Evolutionary conservation across 2,329 filamentous ascomycete species (phyloP).

Genomic region (Didymosphaeria variabile): DNA sequence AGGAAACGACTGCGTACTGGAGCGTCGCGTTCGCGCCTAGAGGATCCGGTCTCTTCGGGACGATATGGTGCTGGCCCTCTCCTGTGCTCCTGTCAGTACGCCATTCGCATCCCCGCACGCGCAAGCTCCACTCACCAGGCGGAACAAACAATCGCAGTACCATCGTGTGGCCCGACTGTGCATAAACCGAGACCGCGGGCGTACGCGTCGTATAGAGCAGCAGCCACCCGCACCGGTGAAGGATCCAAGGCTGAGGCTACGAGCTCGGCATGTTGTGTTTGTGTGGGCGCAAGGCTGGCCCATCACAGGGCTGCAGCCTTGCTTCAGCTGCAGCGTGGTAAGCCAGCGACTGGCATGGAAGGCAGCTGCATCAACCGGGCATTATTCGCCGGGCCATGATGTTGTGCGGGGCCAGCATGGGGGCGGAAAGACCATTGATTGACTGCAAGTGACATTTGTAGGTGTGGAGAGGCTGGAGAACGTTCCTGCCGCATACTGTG

Average conservation of each 20-base stretch:
- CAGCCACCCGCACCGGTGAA: constrained; percentile 2
- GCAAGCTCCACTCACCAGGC: constrained; percentile 30
- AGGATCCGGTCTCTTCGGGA: constrained; percentile 35
- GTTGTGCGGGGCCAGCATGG: neutral
- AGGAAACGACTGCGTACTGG: constrained; percentile 35
- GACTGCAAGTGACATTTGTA: neutral
- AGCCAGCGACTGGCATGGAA: neutral
- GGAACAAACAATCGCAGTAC: constrained; percentile 39
- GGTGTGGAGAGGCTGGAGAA: neutral
- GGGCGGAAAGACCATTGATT: neutral
- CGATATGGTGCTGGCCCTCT: constrained; percentile 37
- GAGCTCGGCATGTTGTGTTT: constrained; percentile 9
- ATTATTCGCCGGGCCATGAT: neutral
- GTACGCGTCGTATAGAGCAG: neutral
- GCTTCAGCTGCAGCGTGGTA: constrained; percentile 12
- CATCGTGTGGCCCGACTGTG: constrained; percentile 23
- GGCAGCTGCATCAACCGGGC: neutral
- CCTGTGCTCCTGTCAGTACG: constrained; percentile 27
- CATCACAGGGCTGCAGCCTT: constrained; percentile 5
- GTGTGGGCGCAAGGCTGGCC: constrained; percentile 12
- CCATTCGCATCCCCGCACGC: neutral
- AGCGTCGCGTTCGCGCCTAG: constrained; percentile 42
- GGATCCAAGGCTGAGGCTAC: neutral
- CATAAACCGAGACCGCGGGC: neutral
- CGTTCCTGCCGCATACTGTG: too few species aligned